Percentiles rank a stretch among this genome's conserved stretches.
Evolutionary conservation across 129 eudicot species (phyloP).

Genomic region (Deinandra increscens): DNA sequence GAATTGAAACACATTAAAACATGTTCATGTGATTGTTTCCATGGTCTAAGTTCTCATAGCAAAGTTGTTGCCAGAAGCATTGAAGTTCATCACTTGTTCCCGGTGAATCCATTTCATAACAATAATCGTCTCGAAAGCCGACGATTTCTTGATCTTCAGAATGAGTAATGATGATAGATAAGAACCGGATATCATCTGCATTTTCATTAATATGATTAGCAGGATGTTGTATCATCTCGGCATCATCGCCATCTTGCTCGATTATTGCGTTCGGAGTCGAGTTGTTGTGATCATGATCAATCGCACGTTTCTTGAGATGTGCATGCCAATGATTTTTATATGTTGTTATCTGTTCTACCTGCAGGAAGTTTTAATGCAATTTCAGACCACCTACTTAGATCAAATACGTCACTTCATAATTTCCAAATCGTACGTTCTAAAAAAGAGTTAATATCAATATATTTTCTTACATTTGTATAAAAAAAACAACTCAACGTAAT

Average conservation of each 20-base stretch:
- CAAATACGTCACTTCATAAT: not conserved
- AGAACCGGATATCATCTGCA: not conserved
- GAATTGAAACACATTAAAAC: not conserved
- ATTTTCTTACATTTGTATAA: no score
- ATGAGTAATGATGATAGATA: not conserved
- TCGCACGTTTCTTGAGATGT: not conserved
- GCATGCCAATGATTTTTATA: not conserved
- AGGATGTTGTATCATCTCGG: not conserved
- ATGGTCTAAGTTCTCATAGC: not conserved
- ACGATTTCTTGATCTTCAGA: not conserved
- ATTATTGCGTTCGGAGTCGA: not conserved
- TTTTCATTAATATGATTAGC: not conserved
- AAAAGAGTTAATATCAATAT: no score
- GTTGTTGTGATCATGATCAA: not conserved
- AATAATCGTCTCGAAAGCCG: not conserved
- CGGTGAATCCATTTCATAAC: not conserved
- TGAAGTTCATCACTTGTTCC: not conserved
- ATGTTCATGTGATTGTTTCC: not conserved
- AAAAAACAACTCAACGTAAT: no score
- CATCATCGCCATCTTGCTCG: not conserved
- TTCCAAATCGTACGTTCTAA: not conserved
- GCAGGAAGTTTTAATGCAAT: not conserved
- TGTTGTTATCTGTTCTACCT: not conserved
- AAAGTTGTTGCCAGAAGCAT: slow-evolving; percentile 6
- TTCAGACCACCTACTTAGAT: not conserved